A percentile compares a stretch with the other conserved stretches of the same genome.
phyloP scores from a whole-genome alignment of 83 land plant genomes.

The Diphasiastrum complanatum region DNA sequence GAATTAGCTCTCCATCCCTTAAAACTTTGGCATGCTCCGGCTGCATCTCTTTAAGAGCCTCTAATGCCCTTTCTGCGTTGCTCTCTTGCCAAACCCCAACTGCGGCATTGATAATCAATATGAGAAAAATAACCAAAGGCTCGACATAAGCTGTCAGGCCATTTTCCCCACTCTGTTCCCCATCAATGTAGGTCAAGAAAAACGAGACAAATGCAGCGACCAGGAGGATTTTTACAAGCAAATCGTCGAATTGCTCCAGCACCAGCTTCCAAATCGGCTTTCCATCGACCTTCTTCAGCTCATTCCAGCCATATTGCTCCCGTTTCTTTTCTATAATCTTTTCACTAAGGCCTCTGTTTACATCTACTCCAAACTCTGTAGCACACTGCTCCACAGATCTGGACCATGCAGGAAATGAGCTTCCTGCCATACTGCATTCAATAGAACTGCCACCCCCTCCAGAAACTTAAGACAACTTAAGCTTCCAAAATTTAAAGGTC shows the following conservation, averaged over 20 bases:
- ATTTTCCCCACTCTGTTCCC: constrained; percentile 2
- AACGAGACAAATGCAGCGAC: constrained; percentile 28
- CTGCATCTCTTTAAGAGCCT: constrained; percentile 39
- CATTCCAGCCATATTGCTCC: constrained; percentile 32
- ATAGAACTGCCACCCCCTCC: no score
- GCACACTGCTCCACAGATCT: constrained; percentile 20
- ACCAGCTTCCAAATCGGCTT: constrained; percentile 40
- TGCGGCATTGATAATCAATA: constrained; percentile 32
- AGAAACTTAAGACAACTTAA: no score
- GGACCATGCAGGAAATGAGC: constrained; percentile 29
- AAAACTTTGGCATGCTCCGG: constrained; percentile 26
- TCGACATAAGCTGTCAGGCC: constrained; percentile 29
- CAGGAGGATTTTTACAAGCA: constrained; percentile 32
- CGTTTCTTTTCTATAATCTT: constrained; percentile 14
- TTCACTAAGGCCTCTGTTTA: constrained; percentile 13
- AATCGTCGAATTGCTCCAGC: constrained; percentile 37
- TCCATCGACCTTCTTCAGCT: constrained; percentile 27
- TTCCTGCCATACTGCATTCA: constrained; percentile 6
- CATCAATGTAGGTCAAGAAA: constrained; percentile 24
- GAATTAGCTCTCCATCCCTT: constrained; percentile 24
- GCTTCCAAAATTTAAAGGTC: no score
- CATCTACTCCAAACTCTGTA: constrained; percentile 8
- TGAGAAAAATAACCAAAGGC: constrained; percentile 31
- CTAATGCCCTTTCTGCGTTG: constrained; percentile 35
- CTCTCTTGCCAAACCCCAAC: constrained; percentile 43